Evolutionary conservation across 176 grass and related monocot genomes (phyloP).

Genomic region (Oryza glumipatula): DNA sequence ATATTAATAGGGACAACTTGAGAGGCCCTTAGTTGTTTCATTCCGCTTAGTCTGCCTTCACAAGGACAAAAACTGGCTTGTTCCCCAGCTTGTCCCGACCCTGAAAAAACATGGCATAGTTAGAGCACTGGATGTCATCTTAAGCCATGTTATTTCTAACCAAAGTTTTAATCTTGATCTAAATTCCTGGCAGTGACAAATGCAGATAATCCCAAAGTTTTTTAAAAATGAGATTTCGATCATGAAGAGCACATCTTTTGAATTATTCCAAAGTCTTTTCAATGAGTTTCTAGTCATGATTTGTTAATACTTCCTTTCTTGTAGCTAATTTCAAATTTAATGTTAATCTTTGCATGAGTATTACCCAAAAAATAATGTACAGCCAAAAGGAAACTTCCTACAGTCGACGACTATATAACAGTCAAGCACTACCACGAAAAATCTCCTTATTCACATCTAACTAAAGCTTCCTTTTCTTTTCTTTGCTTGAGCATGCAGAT

Average conservation of each 20-base stretch:
- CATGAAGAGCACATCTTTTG: neutral
- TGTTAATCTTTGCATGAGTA: neutral
- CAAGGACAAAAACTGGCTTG: constrained; percentile 76
- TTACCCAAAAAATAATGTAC: neutral
- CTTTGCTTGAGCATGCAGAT: neutral
- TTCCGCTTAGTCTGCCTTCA: constrained; percentile 54
- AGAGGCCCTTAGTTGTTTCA: constrained; percentile 30
- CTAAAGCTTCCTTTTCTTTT: constrained; percentile 5
- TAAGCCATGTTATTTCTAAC: constrained; percentile 29
- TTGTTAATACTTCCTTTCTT: constrained; percentile 8
- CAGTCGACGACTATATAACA: neutral
- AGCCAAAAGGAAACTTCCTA: neutral
- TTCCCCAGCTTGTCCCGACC: constrained; percentile 77
- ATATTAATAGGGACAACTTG: constrained; percentile 23
- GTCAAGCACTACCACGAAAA: neutral
- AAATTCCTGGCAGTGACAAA: neutral
- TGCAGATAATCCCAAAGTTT: neutral
- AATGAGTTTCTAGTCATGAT: neutral
- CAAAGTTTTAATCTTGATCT: neutral
- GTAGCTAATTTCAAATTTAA: constrained; percentile 7
- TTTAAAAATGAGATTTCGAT: neutral
- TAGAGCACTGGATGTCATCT: constrained; percentile 15
- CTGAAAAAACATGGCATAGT: constrained; percentile 47
- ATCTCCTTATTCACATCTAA: neutral
- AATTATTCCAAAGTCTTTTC: neutral